Percentiles rank a stretch among this genome's conserved stretches.
Evolutionary conservation across 441 rosid genomes (phyloP).

Genomic region (Erodium trifolium): DNA sequence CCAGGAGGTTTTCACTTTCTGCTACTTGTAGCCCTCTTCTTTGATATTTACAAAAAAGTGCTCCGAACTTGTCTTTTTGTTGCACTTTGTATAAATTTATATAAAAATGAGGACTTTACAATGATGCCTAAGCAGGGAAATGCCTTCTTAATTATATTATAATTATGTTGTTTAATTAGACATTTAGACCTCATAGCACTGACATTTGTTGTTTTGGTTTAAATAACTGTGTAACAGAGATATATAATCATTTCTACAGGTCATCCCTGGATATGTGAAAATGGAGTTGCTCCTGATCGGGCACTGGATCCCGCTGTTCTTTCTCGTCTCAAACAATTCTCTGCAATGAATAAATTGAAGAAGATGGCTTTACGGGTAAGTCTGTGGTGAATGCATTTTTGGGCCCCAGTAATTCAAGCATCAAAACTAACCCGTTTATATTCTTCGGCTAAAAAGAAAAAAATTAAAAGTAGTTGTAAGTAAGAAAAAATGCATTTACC

Average conservation of each 20-base stretch:
- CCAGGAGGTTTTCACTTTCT: too few relatives aligned
- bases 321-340: slow-evolving; percentile 92
- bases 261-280: slow-evolving; percentile 97
- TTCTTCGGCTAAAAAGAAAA: background rate
- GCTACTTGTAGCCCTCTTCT: too few relatives aligned
- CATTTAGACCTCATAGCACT: background rate
- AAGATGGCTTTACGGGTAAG: slow-evolving; percentile 93
- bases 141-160: background rate
- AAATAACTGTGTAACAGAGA: background rate
- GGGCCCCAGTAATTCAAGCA: too few relatives aligned
- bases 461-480: background rate
- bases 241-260: slow-evolving; percentile 33
- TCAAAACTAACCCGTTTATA: background rate
- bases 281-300: slow-evolving; percentile 98
- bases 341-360: slow-evolving; percentile 96
- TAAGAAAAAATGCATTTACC: background rate
- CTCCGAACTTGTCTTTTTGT: too few relatives aligned
- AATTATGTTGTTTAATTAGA: background rate
- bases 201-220: background rate
- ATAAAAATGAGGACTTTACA: background rate
- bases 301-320: slow-evolving; percentile 94
- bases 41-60: too few relatives aligned
- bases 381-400: background rate
- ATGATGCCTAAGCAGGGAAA: background rate
- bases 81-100: too few relatives aligned